phyloP scores from a whole-genome alignment of 106 monocot genomes.

The Platanthera zijinensis region DNA sequence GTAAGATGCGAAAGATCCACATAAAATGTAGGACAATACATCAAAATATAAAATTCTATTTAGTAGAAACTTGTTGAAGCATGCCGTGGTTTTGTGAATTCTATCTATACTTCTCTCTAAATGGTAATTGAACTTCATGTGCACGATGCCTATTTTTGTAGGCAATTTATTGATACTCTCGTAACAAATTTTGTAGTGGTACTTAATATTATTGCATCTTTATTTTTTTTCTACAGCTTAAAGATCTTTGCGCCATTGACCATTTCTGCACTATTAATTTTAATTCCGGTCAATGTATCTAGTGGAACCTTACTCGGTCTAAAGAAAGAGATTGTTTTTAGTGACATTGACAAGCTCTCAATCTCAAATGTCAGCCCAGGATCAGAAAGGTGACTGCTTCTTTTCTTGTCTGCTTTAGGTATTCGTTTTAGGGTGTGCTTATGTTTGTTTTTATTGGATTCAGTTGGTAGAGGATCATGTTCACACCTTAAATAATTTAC shows the following conservation, averaged over 20 bases:
- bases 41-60: too few species aligned
- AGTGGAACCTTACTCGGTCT: conserved; percentile 63
- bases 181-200: background rate
- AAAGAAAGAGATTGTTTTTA: conserved; percentile 62
- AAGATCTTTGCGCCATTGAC: conserved; percentile 88
- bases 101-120: background rate
- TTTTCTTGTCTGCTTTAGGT: conserved; percentile 1
- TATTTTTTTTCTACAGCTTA: conserved; percentile 40
- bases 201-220: background rate
- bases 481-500: background rate
- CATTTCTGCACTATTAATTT: conserved; percentile 49
- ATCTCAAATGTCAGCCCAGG: conserved; percentile 82
- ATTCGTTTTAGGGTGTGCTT: background rate
- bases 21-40: too few species aligned
- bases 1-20: too few species aligned
- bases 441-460: background rate
- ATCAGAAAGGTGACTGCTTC: conserved; percentile 50
- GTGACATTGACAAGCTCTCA: conserved; percentile 92
- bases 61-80: background rate
- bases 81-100: background rate
- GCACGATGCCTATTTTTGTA: background rate
- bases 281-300: conserved; percentile 89
- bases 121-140: background rate
- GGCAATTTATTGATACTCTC: background rate
- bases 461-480: background rate